Base-by-base conservation (phyloP, 768 basidiomycete species). In the Boletus reticuloceps region DNA sequence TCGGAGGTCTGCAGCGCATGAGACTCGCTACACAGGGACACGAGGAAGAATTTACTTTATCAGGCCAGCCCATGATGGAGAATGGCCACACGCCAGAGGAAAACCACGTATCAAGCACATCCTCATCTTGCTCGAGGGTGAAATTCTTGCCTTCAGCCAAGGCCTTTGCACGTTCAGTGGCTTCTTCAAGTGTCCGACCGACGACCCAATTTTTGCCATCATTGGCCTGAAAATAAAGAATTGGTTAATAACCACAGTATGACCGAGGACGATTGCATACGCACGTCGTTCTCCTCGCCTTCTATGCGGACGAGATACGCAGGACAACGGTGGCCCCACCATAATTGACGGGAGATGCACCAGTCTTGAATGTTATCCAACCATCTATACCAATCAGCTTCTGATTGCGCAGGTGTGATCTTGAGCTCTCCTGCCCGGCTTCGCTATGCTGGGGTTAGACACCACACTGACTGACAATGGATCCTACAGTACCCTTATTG, bases 21-120 rank as follows among this genome's bases (percentile, higher is more conserved):
- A 64, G 39, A 44, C 40, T 25, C 32, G 6, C 31, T 25, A 17
- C 11, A 38, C 8, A 10, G 10, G 5, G 27, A 40, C 1, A 31
- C n/a, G 13, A 41, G 19, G 19, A 29, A 6, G 14, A 8, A 59
- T 68, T 42, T 51, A 90, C 94, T 71, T 94, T 82, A n/a, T 94
- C 81, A 0, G 97, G 97, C 97, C 97, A 98, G 27, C 96, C 97
- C 80, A 94, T 81, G 66, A 93, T 98, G 2, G 94, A 95, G 76
- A 91, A 97, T 2, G 96, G 97, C 97, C 97, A 98, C 8, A 98
- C 74, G 39, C 85, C 97, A 45, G 94, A 97, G 0, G 95, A 98
- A 75, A 98, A 99, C 96, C 97, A 99, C 0, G 96, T 98, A 74
- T 99, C 97, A 14, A 99, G 81, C 2, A 99, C 96, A 69, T 99